phyloP scores from a whole-genome alignment of 345 rosid genomes.

The Firmiana major region DNA sequence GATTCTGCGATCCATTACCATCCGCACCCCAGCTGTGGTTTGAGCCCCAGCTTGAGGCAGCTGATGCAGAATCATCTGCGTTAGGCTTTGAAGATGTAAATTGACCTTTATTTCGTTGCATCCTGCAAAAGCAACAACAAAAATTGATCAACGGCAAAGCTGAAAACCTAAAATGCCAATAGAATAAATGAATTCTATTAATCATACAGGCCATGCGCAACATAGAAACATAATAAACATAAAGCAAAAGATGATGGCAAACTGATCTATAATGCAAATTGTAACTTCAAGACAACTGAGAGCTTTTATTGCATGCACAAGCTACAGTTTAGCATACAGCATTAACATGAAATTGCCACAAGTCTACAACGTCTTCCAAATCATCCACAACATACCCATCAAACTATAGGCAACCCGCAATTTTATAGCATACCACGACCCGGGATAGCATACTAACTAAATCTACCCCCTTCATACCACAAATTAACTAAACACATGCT shows the following conservation, averaged over 20 bases:
- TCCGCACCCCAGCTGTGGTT: constrained; percentile 45
- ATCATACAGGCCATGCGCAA: neutral
- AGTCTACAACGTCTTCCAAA: neutral
- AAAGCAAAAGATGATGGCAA: neutral
- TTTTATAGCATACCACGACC: too few relatives aligned
- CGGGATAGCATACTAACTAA: too few relatives aligned
- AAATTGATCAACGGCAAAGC: constrained; percentile 6
- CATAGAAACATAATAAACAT: neutral
- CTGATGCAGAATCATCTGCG: constrained; percentile 54
- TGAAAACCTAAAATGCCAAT: neutral
- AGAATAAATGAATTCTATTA: neutral
- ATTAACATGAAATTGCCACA: neutral
- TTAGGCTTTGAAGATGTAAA: constrained; percentile 57
- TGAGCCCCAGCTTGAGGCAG: constrained; percentile 48
- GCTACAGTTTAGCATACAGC: neutral
- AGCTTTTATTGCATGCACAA: too few relatives aligned
- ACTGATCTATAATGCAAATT: neutral
- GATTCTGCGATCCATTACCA: constrained; percentile 44
- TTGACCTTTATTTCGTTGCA: constrained; percentile 66
- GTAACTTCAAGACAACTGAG: neutral
- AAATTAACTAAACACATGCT: too few relatives aligned
- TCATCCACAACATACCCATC: neutral
- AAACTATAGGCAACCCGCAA: too few relatives aligned
- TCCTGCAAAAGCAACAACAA: constrained; percentile 30
- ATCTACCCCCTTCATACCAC: too few relatives aligned